Conservation (phyloP, 441 rosid genomes). For the Brassica hybrid region DNA sequence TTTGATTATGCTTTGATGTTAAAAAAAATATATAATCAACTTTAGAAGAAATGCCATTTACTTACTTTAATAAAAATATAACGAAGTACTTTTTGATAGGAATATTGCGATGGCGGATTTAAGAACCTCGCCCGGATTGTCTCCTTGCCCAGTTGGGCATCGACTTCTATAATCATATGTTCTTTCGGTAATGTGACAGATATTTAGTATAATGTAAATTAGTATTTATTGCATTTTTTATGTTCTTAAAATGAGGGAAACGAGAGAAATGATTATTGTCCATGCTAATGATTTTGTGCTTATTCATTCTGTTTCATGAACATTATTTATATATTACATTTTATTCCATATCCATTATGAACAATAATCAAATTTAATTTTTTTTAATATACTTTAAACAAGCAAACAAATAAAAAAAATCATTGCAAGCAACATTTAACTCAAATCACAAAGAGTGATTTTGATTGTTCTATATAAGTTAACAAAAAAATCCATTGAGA, state of each 20-base stretch:
- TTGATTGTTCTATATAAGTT: neutral
- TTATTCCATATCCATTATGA: neutral
- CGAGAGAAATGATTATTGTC: neutral
- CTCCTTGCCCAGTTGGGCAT: constrained; percentile 19
- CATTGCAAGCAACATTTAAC: neutral
- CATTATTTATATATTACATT: neutral
- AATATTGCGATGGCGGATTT: constrained; percentile 17
- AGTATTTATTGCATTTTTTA: neutral
- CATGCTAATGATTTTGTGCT: constrained; percentile 4
- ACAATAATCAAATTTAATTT: neutral
- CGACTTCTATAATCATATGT: constrained; percentile 3
- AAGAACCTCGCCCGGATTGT: constrained; percentile 19
- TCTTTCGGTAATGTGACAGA: neutral
- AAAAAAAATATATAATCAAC: neutral
- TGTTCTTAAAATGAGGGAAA: neutral
- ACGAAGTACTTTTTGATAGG: constrained; percentile 14
- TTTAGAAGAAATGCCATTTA: neutral
- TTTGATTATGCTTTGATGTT: neutral
- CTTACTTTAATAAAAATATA: neutral
- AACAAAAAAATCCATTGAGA: neutral
- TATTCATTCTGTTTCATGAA: neutral
- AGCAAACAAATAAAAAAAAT: neutral
- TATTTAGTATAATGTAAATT: constrained; percentile 15
- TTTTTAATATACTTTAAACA: neutral
- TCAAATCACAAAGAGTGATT: neutral